Evolutionary conservation across 2,329 filamentous ascomycete genomes (phyloP).

Genomic region (Monascus ruber): DNA sequence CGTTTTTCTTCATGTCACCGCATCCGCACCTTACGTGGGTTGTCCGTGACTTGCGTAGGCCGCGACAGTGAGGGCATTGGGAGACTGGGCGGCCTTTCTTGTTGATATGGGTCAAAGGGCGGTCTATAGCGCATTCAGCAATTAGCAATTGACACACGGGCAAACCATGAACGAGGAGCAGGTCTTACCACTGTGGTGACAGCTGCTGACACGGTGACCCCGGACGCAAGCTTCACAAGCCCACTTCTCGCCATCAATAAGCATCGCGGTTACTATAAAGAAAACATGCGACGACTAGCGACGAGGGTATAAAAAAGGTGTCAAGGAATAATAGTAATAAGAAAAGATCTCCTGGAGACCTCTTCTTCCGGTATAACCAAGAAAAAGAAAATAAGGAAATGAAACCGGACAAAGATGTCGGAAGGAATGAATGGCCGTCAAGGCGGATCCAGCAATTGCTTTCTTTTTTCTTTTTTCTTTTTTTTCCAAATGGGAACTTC

Average conservation of each 20-base stretch:
- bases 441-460: conserved; percentile 1
- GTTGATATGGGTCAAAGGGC: conserved; percentile 85
- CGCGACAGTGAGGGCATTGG: conserved; percentile 94
- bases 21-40: conserved; percentile 96
- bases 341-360: too few species aligned
- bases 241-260: conserved; percentile 93
- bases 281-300: conserved; percentile 32
- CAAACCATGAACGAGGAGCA: conserved; percentile 2
- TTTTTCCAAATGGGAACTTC: background rate
- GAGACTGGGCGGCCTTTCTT: conserved; percentile 96
- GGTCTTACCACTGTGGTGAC: conserved; percentile 80
- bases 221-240: conserved; percentile 97
- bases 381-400: conserved; percentile 4
- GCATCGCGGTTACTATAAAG: conserved; percentile 44
- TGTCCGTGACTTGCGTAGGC: conserved; percentile 88
- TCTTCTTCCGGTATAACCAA: background rate
- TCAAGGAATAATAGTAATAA: background rate
- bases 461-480: background rate
- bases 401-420: background rate
- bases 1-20: conserved; percentile 72
- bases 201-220: conserved; percentile 97
- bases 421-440: conserved; percentile 4
- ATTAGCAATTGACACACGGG: conserved; percentile 4
- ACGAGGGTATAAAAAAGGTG: conserved; percentile 7
- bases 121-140: conserved; percentile 47